Percentiles rank a stretch among this genome's conserved stretches.
phyloP scores from a whole-genome alignment of 1,139 yeast genomes.

The Taphrina flavorubra region DNA sequence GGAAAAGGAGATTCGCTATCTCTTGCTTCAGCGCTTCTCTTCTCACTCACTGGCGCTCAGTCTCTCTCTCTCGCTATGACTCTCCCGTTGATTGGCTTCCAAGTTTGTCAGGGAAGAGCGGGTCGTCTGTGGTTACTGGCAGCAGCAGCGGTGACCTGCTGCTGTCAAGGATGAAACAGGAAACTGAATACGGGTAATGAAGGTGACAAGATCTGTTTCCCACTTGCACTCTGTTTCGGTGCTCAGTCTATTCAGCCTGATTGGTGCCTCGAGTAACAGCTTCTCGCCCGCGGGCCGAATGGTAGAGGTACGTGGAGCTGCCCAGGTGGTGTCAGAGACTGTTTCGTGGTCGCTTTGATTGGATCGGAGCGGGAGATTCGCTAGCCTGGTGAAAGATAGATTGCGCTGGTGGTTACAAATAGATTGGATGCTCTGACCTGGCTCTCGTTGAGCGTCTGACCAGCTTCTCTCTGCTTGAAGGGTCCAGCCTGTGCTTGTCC shows the following conservation, averaged over 20 bases:
- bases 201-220: no score
- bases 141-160: no score
- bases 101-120: neutral
- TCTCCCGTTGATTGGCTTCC: no score
- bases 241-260: neutral
- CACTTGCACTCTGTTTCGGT: neutral
- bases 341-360: neutral
- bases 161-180: no score
- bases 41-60: no score
- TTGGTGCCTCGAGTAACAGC: neutral
- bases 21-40: no score
- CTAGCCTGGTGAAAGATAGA: neutral
- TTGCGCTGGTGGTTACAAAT: neutral
- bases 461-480: neutral
- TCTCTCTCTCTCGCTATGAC: no score
- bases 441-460: no score
- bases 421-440: neutral
- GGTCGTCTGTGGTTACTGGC: no score
- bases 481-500: neutral
- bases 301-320: neutral
- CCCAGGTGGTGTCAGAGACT: neutral
- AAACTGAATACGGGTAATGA: no score
- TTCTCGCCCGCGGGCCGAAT: neutral
- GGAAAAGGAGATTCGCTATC: no score
- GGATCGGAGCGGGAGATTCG: neutral